A percentile compares a stretch with the other conserved stretches of the same genome.
Conservation (phyloP, 768 basidiomycete genomes). For the Candolleomyces aberdarensis region DNA sequence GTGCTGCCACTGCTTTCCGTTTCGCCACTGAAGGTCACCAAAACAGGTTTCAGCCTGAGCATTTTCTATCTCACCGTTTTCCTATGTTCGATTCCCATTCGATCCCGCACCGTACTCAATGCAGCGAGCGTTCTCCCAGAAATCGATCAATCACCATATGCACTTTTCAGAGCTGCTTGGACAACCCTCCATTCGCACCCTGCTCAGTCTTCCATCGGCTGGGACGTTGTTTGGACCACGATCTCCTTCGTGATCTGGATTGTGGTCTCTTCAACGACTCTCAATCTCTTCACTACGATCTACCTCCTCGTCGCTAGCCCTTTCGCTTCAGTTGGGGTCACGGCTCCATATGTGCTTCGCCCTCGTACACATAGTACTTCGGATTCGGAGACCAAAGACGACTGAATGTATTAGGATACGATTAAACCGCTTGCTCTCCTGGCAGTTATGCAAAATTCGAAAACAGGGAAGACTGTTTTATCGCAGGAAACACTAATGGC, state of each 20-base stretch:
- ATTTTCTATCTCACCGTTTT: constrained; percentile 37
- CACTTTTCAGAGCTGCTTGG: constrained; percentile 29
- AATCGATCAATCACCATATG: constrained; percentile 8
- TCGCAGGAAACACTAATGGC: too few species aligned
- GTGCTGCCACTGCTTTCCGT: constrained; percentile 46
- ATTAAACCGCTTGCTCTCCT: too few species aligned
- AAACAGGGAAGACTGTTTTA: too few species aligned
- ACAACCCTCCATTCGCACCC: constrained; percentile 46
- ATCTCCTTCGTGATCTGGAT: constrained; percentile 39
- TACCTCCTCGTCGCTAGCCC: background rate
- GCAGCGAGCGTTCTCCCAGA: constrained; percentile 20
- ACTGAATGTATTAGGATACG: background rate
- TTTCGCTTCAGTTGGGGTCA: background rate
- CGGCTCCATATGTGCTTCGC: background rate
- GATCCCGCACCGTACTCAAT: constrained; percentile 26
- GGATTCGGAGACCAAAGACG: background rate
- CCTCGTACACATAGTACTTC: background rate
- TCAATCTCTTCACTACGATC: background rate
- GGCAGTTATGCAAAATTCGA: too few species aligned
- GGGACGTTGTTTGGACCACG: constrained; percentile 61
- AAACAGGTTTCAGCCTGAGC: constrained; percentile 20
- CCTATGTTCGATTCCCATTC: constrained; percentile 29
- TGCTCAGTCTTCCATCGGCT: constrained; percentile 62
- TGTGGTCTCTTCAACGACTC: background rate
- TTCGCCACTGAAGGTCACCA: constrained; percentile 3